Base-by-base conservation (phyloP, 1,284 basidiomycete species). In the Ceraceosorus guamensis region DNA sequence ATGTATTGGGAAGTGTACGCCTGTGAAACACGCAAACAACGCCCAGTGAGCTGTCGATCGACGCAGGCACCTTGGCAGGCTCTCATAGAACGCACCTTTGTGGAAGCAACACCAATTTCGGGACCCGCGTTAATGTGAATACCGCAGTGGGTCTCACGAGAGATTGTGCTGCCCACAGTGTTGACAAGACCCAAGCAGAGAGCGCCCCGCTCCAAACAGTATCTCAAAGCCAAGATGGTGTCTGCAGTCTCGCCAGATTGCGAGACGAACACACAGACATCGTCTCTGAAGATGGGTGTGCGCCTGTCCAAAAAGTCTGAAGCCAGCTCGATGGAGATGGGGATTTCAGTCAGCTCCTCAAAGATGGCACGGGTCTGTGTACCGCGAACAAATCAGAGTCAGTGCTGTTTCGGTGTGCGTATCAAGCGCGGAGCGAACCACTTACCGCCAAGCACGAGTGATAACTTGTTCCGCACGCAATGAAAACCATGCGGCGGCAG, bases 1-100 rank as follows among this genome's bases (percentile, higher is more conserved):
- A 98, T 92, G 82, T 97, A 98, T 80, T 99, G 93, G 51, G 92
- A 97, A 2, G 93, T 98, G 81, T 99, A 99, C 3, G 95, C 95
- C 86, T 88, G 62, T 37, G 44, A 58, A 35, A 54, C n/a, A 53
- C 7, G n/a, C 47, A 53, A n/a, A 48, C 10, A 46, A 48, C 10
- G 10, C 37, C 18, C 6, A 47, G 41, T 16, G 18, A 14, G 8
- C n/a, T 41, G 50, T 5, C 30, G 6, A 31, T 24, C 31, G 31
- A 32, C 30, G 47, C 6, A 6, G 14, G 13, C 30, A n/a, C n/a
- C n/a, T n/a, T n/a, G n/a, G n/a, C n/a, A n/a, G n/a, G n/a, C n/a
- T 46, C 10, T 14, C 45, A 11, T 14, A 35, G 6, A 30, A 50
- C 79, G 54, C 51, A 86, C 87, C 85, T 99, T 99, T 64, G 95